Evolutionary conservation across 257 asterid genomes (phyloP).

Genomic region (Salvia miltiorrhiza): DNA sequence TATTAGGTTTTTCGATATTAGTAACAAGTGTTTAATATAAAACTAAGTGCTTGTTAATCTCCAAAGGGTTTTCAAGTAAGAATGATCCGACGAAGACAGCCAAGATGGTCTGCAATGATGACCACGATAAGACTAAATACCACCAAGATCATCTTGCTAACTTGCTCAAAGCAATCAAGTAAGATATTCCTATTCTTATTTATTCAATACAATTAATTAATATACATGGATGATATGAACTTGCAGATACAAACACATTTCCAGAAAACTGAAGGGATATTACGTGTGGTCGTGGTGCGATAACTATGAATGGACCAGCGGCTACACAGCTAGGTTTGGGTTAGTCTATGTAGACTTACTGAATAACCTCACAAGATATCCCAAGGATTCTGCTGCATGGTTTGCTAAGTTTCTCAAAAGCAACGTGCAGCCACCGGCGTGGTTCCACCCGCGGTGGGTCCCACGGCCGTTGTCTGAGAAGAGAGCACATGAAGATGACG

Average conservation of each 20-base stretch:
- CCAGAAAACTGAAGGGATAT: conserved; percentile 19
- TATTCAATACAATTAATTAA: neutral
- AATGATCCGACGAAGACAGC: neutral
- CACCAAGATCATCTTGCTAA: conserved; percentile 21
- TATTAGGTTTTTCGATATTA: too few species aligned
- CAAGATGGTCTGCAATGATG: neutral
- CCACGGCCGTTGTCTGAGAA: too few species aligned
- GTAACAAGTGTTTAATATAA: too few species aligned
- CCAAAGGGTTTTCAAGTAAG: neutral
- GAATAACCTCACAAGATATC: conserved; percentile 18
- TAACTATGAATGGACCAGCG: conserved; percentile 35
- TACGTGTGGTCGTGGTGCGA: conserved; percentile 39
- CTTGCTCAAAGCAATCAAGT: conserved; percentile 18
- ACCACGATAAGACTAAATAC: too few species aligned
- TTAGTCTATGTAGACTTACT: conserved; percentile 28
- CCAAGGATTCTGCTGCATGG: conserved; percentile 29
- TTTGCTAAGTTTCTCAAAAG: conserved; percentile 7
- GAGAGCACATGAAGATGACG: too few species aligned
- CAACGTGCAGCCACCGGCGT: neutral
- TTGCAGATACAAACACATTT: too few species aligned
- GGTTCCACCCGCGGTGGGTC: neutral
- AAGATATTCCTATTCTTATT: neutral
- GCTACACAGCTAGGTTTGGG: conserved; percentile 37
- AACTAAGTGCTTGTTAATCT: neutral
- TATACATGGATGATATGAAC: neutral